Percentiles rank a stretch among this genome's conserved stretches.
Conservation (phyloP, 768 basidiomycete genomes). For the Polyporus arcularius region DNA sequence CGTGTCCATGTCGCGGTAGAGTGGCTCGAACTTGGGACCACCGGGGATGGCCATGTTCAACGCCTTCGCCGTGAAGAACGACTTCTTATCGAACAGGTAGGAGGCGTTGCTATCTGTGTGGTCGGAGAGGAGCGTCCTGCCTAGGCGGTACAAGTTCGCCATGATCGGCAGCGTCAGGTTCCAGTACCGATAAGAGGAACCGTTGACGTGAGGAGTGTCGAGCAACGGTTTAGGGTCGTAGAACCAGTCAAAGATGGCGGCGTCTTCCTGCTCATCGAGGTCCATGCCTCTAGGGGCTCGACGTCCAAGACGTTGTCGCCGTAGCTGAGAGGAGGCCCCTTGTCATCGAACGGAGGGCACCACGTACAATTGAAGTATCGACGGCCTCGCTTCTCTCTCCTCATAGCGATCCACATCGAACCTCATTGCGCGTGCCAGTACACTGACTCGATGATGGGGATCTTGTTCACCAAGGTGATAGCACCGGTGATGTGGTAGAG, state of each 20-base stretch:
- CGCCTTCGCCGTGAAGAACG: constrained; percentile 98
- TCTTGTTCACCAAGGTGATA: constrained; percentile 99
- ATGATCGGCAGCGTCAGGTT: constrained; percentile 90
- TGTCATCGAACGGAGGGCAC: constrained; percentile 98
- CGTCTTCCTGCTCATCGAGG: constrained; percentile 88
- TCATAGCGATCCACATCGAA: constrained; percentile 99
- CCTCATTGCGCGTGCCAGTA: constrained; percentile 99
- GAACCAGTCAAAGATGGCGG: constrained; percentile 95
- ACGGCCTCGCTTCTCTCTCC: constrained; percentile 96
- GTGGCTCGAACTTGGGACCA: constrained; percentile 97
- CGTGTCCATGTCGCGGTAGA: constrained; percentile 95
- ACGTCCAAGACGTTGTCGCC: constrained; percentile 99
- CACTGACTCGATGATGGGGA: constrained; percentile 95
- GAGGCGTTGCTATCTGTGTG: constrained; percentile 87
- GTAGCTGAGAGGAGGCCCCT: constrained; percentile 98
- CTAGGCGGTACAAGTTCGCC: constrained; percentile 95
- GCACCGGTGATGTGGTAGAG: constrained; percentile 99
- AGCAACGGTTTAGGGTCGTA: constrained; percentile 95
- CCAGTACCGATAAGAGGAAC: constrained; percentile 92
- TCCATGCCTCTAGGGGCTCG: constrained; percentile 96
- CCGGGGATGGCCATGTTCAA: constrained; percentile 97
- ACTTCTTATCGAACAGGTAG: constrained; percentile 96
- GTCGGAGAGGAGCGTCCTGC: constrained; percentile 91
- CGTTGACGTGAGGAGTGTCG: constrained; percentile 90
- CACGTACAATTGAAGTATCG: constrained; percentile 99